phyloP scores from a whole-genome alignment of 768 basidiomycete species.

The Tephrocybe sp. region DNA sequence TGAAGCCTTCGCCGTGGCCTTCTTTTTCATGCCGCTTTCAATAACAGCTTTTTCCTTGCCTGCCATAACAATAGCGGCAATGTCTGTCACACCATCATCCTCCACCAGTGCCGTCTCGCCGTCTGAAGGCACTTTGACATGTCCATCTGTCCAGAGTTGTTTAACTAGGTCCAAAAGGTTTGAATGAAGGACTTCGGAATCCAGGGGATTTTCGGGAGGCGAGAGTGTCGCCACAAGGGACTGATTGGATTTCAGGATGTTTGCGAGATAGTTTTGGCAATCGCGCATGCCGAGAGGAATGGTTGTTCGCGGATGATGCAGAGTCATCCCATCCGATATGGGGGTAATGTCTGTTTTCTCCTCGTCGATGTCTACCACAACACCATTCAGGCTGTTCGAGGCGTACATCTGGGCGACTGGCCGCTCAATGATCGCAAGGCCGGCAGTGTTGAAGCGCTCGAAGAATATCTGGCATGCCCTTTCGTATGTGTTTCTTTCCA shows the following conservation, averaged over 20 bases:
- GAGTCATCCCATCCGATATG: conserved; percentile 70
- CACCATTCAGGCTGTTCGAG: conserved; percentile 64
- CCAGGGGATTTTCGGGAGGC: conserved; percentile 47
- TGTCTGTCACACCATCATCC: conserved; percentile 87
- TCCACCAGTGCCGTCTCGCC: conserved; percentile 68
- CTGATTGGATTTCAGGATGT: conserved; percentile 69
- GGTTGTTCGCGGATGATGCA: conserved; percentile 52
- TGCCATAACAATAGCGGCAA: conserved; percentile 86
- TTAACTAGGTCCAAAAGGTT: conserved; percentile 65
- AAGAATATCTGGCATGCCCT: conserved; percentile 84
- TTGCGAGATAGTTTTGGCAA: conserved; percentile 76
- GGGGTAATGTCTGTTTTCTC: conserved; percentile 77
- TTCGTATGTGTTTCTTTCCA: conserved; percentile 69
- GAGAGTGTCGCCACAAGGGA: conserved; percentile 59
- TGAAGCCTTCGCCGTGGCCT: conserved; percentile 65
- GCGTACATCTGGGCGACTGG: conserved; percentile 85
- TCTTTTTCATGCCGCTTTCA: conserved; percentile 81
- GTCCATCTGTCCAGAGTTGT: conserved; percentile 61
- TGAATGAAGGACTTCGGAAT: conserved; percentile 44
- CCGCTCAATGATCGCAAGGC: conserved; percentile 77
- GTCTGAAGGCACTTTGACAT: conserved; percentile 72
- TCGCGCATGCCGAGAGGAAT: conserved; percentile 67
- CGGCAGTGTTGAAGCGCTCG: conserved; percentile 89
- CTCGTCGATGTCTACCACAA: conserved; percentile 82
- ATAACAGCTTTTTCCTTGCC: conserved; percentile 92